These are phyloP conservation scores for Logfia minima DNA, from an alignment of 129 eudicot genomes.

Conservation along the genomic window DNA sequence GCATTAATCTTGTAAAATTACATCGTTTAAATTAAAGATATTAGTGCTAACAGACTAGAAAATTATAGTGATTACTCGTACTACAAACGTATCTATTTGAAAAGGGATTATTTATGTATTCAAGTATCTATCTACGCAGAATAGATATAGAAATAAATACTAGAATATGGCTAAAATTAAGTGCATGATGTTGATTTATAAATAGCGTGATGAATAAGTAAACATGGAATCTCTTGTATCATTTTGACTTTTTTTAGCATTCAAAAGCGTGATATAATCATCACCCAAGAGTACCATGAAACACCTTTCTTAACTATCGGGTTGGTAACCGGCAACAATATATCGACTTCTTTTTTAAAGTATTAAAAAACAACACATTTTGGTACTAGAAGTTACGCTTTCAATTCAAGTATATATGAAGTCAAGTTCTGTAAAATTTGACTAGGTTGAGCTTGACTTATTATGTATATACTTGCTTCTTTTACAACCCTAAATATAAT, in stretches of 20 bases:
- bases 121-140: too few relatives aligned
- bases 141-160: too few relatives aligned
- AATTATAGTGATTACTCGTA: too few relatives aligned
- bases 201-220: conserved; percentile 27
- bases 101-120: too few relatives aligned
- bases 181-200: conserved; percentile 20
- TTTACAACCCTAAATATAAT: too few relatives aligned
- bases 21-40: too few relatives aligned
- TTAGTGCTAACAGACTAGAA: neutral
- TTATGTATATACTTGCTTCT: too few relatives aligned
- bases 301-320: conserved; percentile 23
- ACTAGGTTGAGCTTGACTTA: too few relatives aligned
- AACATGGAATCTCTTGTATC: conserved; percentile 26
- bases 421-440: too few relatives aligned
- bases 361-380: neutral
- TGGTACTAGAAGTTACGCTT: neutral
- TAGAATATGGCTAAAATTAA: neutral
- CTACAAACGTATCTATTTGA: too few relatives aligned
- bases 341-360: neutral
- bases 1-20: too few relatives aligned
- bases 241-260: conserved; percentile 25
- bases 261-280: conserved; percentile 23
- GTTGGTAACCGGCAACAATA: conserved; percentile 10
- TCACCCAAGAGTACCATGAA: conserved; percentile 17
- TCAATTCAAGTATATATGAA: too few relatives aligned